phyloP scores from a whole-genome alignment of 2,329 filamentous ascomycete species.

The Talaromyces sp. region DNA sequence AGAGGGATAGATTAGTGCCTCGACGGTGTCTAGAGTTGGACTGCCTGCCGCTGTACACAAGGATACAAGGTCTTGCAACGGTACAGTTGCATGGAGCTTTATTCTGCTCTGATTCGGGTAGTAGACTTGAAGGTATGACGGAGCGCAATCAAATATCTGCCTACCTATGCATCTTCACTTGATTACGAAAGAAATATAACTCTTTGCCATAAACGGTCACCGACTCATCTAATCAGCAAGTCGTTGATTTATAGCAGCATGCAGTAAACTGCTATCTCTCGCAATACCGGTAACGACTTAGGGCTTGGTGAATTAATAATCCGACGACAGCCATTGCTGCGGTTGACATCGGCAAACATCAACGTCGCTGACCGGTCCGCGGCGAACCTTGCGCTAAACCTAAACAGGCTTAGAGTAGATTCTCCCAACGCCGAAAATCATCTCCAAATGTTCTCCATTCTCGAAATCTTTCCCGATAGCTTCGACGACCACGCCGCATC shows the following conservation, averaged over 20 bases:
- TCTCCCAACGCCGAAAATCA: neutral
- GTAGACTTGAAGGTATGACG: neutral
- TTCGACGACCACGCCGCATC: neutral
- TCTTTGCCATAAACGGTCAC: neutral
- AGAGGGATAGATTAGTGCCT: neutral
- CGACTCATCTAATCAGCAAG: neutral
- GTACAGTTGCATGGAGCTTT: neutral
- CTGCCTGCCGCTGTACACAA: neutral
- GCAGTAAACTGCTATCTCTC: neutral
- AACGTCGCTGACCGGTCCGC: slow-evolving; percentile 9
- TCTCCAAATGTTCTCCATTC: neutral
- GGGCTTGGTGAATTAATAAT: slow-evolving; percentile 48
- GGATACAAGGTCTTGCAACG: neutral
- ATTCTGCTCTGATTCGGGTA: neutral
- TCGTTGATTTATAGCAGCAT: neutral
- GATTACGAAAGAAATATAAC: neutral
- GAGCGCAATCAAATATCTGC: too few species aligned
- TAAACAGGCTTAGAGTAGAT: neutral
- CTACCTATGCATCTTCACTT: neutral
- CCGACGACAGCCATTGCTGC: slow-evolving; percentile 42
- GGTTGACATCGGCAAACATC: slow-evolving; percentile 5
- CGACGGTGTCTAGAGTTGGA: neutral
- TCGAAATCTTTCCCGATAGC: slow-evolving; percentile 8
- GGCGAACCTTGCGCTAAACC: slow-evolving; percentile 13
- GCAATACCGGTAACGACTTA: neutral